Base-by-base conservation (phyloP, 116 monocot species). In the Dioscorea cayenensis region DNA sequence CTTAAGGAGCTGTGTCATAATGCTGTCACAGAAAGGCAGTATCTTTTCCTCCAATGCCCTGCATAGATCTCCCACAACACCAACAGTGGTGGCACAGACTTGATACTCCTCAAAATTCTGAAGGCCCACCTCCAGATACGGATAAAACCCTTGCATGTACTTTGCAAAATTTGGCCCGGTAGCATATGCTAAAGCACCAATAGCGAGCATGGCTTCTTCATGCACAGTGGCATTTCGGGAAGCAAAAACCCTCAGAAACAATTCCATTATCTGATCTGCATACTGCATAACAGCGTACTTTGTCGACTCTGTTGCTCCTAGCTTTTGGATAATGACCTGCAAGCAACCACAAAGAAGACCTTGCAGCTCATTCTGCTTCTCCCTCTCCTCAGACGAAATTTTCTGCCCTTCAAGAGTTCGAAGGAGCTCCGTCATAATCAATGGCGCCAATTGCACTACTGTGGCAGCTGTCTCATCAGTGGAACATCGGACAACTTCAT, bases 291-390 rank as follows among this genome's bases (percentile, higher is more conserved):
- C 74, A 17, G 70, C 74, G 66, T 74, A 77, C 70, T 87, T 83
- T 27, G 83, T 72, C 4, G 75, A 18, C 19, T 87, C 87, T 1
- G 69, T 10, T 14, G 80, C 73, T 36, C 80, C 84, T 77, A 87
- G 51, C 63, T 87, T 87, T 72, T 87, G 87, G 60, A 89, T 82
- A 27, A 89, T 80, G 29, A 89, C 85, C 68, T 89, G 89, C 59
- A 89, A 65, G 63, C 89, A 89, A 6, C 89, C 89, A 75, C 89
- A 89, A 28, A 89, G 77, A 72, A 89, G 85, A 17, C 82, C 85
- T 72, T 89, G 89, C 65, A 89, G 68, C n/a, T 89, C 89, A 59
- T 80, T 85, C 62, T 84, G 84, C 65, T 75, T 88, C 79, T 88
- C 88, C 52, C 79, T 69, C 66, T 86, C 78, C 49, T 81, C 81